Evolutionary conservation across 805 yeast species (phyloP).

Genomic region (Limtongozyma cylindracea): DNA sequence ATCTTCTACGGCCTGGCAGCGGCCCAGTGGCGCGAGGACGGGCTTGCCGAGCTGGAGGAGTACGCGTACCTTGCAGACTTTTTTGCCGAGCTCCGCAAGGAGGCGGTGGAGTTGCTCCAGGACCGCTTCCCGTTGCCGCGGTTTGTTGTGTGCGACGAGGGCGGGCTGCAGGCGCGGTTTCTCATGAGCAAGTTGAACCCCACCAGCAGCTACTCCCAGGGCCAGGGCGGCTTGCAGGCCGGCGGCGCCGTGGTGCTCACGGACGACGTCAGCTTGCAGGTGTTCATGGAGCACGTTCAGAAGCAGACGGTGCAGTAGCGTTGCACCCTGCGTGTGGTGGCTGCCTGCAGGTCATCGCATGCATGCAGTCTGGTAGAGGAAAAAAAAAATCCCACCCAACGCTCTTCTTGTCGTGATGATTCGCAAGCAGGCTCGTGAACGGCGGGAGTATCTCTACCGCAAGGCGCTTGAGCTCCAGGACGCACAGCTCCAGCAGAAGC

Average conservation of each 20-base stretch:
- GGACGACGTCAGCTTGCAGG: slow-evolving; percentile 87
- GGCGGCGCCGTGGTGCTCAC: slow-evolving; percentile 69
- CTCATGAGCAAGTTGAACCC: slow-evolving; percentile 89
- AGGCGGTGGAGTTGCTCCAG: slow-evolving; percentile 74
- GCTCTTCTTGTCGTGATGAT: slow-evolving; percentile 14
- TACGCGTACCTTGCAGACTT: slow-evolving; percentile 72
- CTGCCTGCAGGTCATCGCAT: too few relatives aligned
- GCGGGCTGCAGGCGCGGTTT: slow-evolving; percentile 97
- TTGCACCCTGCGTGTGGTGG: too few relatives aligned
- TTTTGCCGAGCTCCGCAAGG: slow-evolving; percentile 72
- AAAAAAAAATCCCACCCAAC: too few relatives aligned
- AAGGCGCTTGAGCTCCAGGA: slow-evolving; percentile 83
- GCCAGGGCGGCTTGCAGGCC: slow-evolving; percentile 17
- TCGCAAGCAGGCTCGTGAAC: slow-evolving; percentile 86
- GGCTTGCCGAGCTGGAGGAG: slow-evolving; percentile 79
- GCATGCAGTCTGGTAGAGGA: too few relatives aligned
- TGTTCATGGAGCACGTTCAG: slow-evolving; percentile 85
- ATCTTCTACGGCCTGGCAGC: slow-evolving; percentile 89
- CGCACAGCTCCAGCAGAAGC: slow-evolving; percentile 25
- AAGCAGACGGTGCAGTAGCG: slow-evolving; percentile 69
- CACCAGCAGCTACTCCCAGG: slow-evolving; percentile 50
- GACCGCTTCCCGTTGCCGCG: slow-evolving; percentile 97
- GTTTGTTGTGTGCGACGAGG: slow-evolving; percentile 92
- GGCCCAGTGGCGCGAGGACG: slow-evolving; percentile 90
- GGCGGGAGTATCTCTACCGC: slow-evolving; percentile 79